Evolutionary conservation across 139 green algal genomes (phyloP).

Genomic region (Tetradesmus lagerheimii): DNA sequence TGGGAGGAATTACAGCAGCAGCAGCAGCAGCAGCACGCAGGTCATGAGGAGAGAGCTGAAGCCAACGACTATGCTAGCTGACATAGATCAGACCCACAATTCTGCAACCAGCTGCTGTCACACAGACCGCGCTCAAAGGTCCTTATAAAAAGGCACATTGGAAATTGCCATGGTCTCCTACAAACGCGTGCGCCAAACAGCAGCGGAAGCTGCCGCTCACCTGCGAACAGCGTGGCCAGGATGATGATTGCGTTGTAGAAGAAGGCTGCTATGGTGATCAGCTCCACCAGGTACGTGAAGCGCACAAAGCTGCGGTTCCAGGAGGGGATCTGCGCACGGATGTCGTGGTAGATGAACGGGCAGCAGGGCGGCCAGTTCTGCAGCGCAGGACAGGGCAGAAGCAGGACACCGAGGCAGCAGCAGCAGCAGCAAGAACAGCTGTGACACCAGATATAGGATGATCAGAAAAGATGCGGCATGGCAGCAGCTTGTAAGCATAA

Average conservation of each 20-base stretch:
- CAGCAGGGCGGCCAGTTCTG: conserved; percentile 49
- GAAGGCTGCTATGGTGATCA: conserved; percentile 47
- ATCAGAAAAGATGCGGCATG: not conserved
- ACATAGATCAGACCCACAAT: no score
- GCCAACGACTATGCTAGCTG: no score
- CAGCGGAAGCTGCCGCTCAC: not conserved
- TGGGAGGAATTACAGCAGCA: not conserved
- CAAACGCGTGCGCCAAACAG: not conserved
- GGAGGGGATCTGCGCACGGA: conserved; percentile 39
- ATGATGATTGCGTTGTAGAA: conserved; percentile 52
- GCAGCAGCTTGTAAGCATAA: not conserved
- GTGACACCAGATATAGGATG: not conserved
- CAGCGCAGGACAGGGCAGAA: not conserved
- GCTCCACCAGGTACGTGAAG: conserved; percentile 48
- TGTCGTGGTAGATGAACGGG: conserved; percentile 50
- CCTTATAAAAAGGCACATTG: no score
- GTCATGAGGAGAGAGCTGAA: no score
- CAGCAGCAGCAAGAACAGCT: not conserved
- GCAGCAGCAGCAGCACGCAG: not conserved
- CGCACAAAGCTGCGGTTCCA: conserved; percentile 49
- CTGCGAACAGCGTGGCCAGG: conserved; percentile 34
- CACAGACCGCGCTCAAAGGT: no score
- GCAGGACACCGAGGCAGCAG: not conserved
- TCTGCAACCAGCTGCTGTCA: no score
- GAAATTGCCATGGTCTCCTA: no score